These are phyloP conservation scores for Hygrocybe coccinea DNA, from an alignment of 768 basidiomycete genomes.

Conservation along the genomic window DNA sequence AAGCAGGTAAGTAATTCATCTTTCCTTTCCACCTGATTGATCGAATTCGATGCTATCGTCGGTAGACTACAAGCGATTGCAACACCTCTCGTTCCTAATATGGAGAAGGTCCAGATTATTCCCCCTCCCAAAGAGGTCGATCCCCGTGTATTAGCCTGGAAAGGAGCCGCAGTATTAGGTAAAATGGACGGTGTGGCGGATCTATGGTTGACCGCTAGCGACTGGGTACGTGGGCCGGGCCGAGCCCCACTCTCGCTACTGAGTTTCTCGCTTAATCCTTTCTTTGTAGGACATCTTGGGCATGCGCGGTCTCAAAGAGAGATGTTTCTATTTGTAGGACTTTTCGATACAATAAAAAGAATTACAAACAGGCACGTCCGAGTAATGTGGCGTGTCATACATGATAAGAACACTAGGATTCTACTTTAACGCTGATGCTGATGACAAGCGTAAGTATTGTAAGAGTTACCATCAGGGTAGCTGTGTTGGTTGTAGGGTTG, in stretches of 20 bases:
- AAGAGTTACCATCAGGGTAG: not conserved
- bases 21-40: not conserved
- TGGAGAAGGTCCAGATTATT: slow-evolving; percentile 87
- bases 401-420: too few relatives aligned
- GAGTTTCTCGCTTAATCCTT: not conserved
- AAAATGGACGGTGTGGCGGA: slow-evolving; percentile 89
- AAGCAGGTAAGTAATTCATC: slow-evolving; percentile 61
- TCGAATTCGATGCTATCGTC: slow-evolving; percentile 1
- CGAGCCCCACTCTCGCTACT: slow-evolving; percentile 4
- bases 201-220: slow-evolving; percentile 79
- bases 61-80: slow-evolving; percentile 75
- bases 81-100: slow-evolving; percentile 72
- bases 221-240: slow-evolving; percentile 65
- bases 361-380: not conserved
- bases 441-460: not conserved
- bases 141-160: slow-evolving; percentile 87
- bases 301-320: slow-evolving; percentile 75
- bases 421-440: too few relatives aligned
- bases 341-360: not conserved
- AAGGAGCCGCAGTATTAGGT: slow-evolving; percentile 85
- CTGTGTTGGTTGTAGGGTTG: too few relatives aligned
- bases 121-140: slow-evolving; percentile 94
- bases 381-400: not conserved
- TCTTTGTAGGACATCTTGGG: slow-evolving; percentile 62
- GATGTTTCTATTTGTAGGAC: slow-evolving; percentile 71